A percentile compares a stretch with the other conserved stretches of the same genome.
phyloP scores from a whole-genome alignment of 2,329 filamentous ascomycete species.

The Pseudocercospora macadamiae region DNA sequence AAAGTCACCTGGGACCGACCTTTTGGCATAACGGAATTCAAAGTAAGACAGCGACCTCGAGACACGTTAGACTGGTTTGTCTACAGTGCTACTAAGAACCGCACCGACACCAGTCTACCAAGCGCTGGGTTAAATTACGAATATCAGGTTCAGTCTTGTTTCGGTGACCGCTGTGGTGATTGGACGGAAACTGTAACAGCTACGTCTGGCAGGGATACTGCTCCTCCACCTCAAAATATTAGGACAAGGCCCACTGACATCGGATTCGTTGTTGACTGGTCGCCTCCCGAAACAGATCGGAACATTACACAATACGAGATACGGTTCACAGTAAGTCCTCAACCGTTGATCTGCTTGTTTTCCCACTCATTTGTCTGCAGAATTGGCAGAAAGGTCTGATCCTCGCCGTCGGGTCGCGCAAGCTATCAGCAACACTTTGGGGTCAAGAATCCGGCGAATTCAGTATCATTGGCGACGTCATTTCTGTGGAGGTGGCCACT shows the following conservation, averaged over 20 bases:
- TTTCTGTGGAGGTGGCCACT: background rate
- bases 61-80: conserved; percentile 6
- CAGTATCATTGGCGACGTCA: conserved; percentile 5
- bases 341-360: too few relatives aligned
- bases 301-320: conserved; percentile 15
- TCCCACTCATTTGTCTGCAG: background rate
- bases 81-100: background rate
- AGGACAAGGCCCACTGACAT: conserved; percentile 4
- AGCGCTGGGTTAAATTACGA: conserved; percentile 14
- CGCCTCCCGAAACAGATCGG: conserved; percentile 7
- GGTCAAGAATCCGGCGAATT: conserved; percentile 9
- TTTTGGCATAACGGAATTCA: conserved; percentile 8
- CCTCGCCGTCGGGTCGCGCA: conserved; percentile 1
- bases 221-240: conserved; percentile 10
- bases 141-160: conserved; percentile 16
- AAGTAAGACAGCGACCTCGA: conserved; percentile 5
- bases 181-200: conserved; percentile 14
- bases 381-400: background rate
- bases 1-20: conserved; percentile 15
- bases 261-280: conserved; percentile 12
- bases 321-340: background rate
- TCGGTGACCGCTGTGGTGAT: conserved; percentile 10
- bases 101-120: conserved; percentile 9
- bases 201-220: conserved; percentile 9
- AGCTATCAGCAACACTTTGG: conserved; percentile 5